Conservation (phyloP, 108 stramenopile species). For the Aurantiochytrium sp. region DNA sequence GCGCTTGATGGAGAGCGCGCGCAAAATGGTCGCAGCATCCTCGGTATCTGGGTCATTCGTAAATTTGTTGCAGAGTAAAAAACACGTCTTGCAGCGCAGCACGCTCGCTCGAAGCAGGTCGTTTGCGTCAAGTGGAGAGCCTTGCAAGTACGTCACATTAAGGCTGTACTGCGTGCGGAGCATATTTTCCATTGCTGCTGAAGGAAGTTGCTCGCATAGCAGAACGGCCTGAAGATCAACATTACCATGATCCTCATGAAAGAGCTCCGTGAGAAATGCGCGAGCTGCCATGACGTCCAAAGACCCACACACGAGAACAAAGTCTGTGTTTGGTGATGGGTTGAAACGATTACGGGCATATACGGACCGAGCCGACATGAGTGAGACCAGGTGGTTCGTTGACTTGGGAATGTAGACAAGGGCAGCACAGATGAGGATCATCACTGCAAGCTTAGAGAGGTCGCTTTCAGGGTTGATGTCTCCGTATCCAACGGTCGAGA, state of each 20-base stretch:
- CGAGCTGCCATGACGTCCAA: neutral
- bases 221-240: slow-evolving; percentile 1
- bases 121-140: neutral
- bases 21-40: neutral
- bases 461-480: neutral
- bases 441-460: neutral
- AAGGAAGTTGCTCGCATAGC: neutral
- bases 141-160: neutral
- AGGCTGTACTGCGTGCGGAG: neutral
- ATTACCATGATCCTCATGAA: neutral
- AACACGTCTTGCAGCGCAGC: neutral
- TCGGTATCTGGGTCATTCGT: neutral
- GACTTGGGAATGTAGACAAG: neutral
- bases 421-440: neutral
- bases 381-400: neutral
- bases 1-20: slow-evolving; percentile 8
- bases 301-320: neutral
- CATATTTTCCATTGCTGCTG: neutral
- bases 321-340: neutral
- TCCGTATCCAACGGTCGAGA: slow-evolving; percentile 9
- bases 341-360: neutral
- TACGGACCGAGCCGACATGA: neutral
- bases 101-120: neutral
- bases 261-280: neutral
- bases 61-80: slow-evolving; percentile 6